Base-by-base conservation (phyloP, 2,329 filamentous ascomycete species). In the Talaromyces sp. region DNA sequence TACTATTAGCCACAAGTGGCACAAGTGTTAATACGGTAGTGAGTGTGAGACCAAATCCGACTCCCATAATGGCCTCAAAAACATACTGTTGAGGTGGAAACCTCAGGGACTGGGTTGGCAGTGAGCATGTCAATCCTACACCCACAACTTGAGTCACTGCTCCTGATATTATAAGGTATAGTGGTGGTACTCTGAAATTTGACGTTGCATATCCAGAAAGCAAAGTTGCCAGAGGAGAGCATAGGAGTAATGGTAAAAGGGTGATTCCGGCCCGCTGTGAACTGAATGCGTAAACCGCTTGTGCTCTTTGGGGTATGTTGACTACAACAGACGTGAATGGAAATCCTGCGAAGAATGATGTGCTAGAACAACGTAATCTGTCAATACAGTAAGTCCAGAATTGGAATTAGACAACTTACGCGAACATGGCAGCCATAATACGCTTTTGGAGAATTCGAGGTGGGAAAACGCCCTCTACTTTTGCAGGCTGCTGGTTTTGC, bases 401-500 rank as follows among this genome's bases (percentile, higher is more conserved):
- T 7, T 17, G 17, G 25, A 27, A 19, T 4, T 60, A 33, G 8
- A 13, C 4, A 7, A 70, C 73, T 65, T 61, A 77, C 73, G 73
- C 47, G n/a, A 77, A 64, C 47, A 77, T 66, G 3, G 64, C 68
- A n/a, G 68, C 65, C 32, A 75, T 69, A 2, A 71, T 63, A 19
- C 73, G 67, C 53, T 71, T 69, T n/a, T 68, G 70, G 42, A 73
- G 62, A 13, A 75, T 62, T 15, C 71, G 65, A 55, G 69, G 64
- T 19, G 75, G 74, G 56, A 78, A 77, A 25, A 78, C 66, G 11
- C 76, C 74, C 60, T 62, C 60, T n/a, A 76, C 67, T n/a, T 64
- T 64, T 8, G 61, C 58, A 25, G 61, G 57, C 13, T 60, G 58
- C 15, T 64, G 55, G 52, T 64, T 59, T 32, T 62, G 66, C n/a